These are phyloP conservation scores for Candida ascalaphidarum DNA, from an alignment of 805 yeast species.

Conservation along the genomic window DNA sequence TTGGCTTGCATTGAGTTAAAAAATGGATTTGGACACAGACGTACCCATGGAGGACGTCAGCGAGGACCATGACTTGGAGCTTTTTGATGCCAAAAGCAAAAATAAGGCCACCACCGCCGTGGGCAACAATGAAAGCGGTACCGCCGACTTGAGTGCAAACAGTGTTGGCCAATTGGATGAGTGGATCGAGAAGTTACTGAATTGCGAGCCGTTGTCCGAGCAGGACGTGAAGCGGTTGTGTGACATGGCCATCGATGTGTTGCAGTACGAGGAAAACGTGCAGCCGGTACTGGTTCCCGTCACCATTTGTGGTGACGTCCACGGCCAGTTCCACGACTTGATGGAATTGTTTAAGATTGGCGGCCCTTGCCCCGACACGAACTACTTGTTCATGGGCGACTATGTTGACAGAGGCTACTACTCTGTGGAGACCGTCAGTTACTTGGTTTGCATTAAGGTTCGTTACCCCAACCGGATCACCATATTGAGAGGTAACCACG, in stretches of 20 bases:
- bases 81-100: slow-evolving; percentile 2
- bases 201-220: slow-evolving; percentile 78
- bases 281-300: slow-evolving; percentile 95
- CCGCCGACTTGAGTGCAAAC: slow-evolving; percentile 18
- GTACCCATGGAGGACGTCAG: slow-evolving; percentile 79
- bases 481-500: slow-evolving; percentile 90
- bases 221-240: slow-evolving; percentile 73
- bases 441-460: slow-evolving; percentile 84
- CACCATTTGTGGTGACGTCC: slow-evolving; percentile 95
- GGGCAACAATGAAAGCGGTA: slow-evolving; percentile 19
- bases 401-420: slow-evolving; percentile 89
- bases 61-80: slow-evolving; percentile 32
- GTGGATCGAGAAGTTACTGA: slow-evolving; percentile 75
- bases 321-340: slow-evolving; percentile 92
- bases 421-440: slow-evolving; percentile 87
- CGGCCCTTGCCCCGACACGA: slow-evolving; percentile 44
- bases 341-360: slow-evolving; percentile 91
- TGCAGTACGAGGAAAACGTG: slow-evolving; percentile 88
- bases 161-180: slow-evolving; percentile 67
- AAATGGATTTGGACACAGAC: slow-evolving; percentile 72
- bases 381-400: slow-evolving; percentile 45
- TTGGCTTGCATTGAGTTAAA: no score
- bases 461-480: slow-evolving; percentile 89
- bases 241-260: slow-evolving; percentile 84
- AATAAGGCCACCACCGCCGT: slow-evolving; percentile 4